Conservation (phyloP, 2,329 filamentous ascomycete genomes). For the Fusarium newnesense region DNA sequence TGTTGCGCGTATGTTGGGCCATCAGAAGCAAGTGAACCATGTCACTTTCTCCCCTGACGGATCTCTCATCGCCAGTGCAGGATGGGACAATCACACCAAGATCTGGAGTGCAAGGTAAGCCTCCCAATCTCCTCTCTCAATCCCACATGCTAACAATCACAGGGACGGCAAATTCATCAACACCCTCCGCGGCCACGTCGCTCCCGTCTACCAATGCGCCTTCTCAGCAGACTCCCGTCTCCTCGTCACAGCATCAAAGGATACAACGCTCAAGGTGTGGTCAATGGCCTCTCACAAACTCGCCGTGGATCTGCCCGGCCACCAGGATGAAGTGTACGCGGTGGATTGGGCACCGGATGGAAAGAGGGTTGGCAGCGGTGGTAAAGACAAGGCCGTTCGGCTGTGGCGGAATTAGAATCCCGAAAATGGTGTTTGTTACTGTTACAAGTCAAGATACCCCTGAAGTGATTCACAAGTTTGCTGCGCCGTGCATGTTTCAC, state of each 20-base stretch:
- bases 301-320: conserved; percentile 82
- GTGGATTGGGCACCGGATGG: conserved; percentile 96
- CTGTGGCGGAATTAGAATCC: conserved; percentile 69
- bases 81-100: conserved; percentile 96
- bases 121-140: neutral
- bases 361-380: conserved; percentile 87
- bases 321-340: conserved; percentile 92
- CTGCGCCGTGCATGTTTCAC: conserved; percentile 29
- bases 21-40: conserved; percentile 97
- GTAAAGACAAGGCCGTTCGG: conserved; percentile 85
- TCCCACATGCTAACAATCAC: conserved; percentile 23
- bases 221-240: conserved; percentile 94
- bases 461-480: conserved; percentile 22
- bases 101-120: conserved; percentile 81
- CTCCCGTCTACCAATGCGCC: conserved; percentile 89
- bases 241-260: conserved; percentile 87
- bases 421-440: conserved; percentile 30
- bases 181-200: conserved; percentile 87
- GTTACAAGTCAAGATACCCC: conserved; percentile 40
- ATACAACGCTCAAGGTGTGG: conserved; percentile 96
- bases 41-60: conserved; percentile 95
- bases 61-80: conserved; percentile 83
- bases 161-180: conserved; percentile 82
- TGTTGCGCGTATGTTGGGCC: conserved; percentile 86
- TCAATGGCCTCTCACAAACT: conserved; percentile 88